A percentile compares a stretch with the other conserved stretches of the same genome.
These are phyloP conservation scores for Kondoa malvinella DNA, from an alignment of 768 basidiomycete species.

Conservation along the genomic window DNA sequence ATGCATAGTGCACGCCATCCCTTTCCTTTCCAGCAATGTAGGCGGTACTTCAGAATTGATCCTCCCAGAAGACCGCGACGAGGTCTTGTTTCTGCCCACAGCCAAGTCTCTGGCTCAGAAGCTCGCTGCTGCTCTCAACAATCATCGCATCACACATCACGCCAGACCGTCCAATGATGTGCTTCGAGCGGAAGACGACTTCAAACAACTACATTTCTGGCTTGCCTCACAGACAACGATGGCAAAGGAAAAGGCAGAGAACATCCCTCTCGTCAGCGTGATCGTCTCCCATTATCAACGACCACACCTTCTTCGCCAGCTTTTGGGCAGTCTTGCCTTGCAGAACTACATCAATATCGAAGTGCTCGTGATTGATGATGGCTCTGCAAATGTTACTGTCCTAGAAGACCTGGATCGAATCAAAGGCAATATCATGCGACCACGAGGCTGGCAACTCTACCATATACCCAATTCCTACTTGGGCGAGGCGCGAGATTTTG, in stretches of 20 bases:
- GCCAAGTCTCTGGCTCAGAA: slow-evolving; percentile 7
- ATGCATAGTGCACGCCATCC: slow-evolving; percentile 17
- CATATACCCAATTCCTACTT: slow-evolving; percentile 18
- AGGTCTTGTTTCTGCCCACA: slow-evolving; percentile 10
- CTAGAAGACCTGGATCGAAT: slow-evolving; percentile 11
- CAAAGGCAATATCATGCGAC: slow-evolving; percentile 8
- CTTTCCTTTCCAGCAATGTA: slow-evolving; percentile 17
- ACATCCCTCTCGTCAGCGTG: slow-evolving; percentile 19
- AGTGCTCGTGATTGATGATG: slow-evolving; percentile 23
- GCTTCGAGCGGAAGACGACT: slow-evolving; percentile 8
- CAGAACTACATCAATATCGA: slow-evolving; percentile 10
- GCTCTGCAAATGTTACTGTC: slow-evolving; percentile 5
- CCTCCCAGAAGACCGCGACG: slow-evolving; percentile 11
- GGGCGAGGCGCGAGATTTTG: slow-evolving; percentile 21
- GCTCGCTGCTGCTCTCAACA: not conserved
- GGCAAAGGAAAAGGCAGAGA: not conserved
- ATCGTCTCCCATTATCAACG: slow-evolving; percentile 24
- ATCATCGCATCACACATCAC: not conserved
- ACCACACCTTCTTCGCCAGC: slow-evolving; percentile 16
- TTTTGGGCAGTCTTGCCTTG: slow-evolving; percentile 17
- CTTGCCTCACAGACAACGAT: not conserved
- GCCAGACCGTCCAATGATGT: slow-evolving; percentile 5
- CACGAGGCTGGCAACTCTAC: slow-evolving; percentile 5
- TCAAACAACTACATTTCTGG: slow-evolving; percentile 14
- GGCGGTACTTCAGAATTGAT: slow-evolving; percentile 22